Conservation (phyloP, 1,284 basidiomycete species). For the Ganoderma resinaceum region DNA sequence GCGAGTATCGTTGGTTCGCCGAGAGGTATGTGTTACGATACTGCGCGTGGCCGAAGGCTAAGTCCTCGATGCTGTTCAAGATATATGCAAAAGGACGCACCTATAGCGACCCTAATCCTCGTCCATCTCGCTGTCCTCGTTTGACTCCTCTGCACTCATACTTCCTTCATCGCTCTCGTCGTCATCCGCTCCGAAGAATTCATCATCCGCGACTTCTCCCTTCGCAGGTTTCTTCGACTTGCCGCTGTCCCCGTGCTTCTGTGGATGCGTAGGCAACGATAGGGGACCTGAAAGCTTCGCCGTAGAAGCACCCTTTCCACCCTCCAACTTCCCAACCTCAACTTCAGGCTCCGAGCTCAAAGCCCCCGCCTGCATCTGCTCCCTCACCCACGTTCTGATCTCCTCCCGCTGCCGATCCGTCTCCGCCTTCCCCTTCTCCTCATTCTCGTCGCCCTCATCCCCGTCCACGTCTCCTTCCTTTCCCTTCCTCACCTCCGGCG, state of each 20-base stretch:
- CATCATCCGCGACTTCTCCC: constrained; percentile 21
- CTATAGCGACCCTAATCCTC: constrained; percentile 12
- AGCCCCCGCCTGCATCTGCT: constrained; percentile 70
- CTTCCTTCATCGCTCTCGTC: constrained; percentile 11
- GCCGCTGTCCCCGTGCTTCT: constrained; percentile 1
- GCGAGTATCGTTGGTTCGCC: too few species aligned
- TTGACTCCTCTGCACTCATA: not conserved
- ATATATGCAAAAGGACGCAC: not conserved
- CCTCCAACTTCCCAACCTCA: constrained; percentile 32
- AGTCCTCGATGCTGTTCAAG: not conserved
- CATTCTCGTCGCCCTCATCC: constrained; percentile 38
- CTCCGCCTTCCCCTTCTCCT: constrained; percentile 22
- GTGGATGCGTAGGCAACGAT: not conserved
- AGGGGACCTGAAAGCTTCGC: not conserved
- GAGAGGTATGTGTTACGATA: not conserved
- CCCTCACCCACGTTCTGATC: constrained; percentile 65
- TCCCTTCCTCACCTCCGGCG: constrained; percentile 62
- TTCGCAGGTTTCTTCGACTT: not conserved
- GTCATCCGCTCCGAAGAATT: constrained; percentile 23
- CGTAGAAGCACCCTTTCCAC: not conserved
- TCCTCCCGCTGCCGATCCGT: constrained; percentile 61
- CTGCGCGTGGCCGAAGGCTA: not conserved
- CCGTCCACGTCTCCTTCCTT: constrained; percentile 34
- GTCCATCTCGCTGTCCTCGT: constrained; percentile 20
- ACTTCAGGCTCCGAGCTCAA: constrained; percentile 70